These are phyloP conservation scores for Yamadazyma tumulicola DNA, from an alignment of 805 yeast species.

Conservation along the genomic window DNA sequence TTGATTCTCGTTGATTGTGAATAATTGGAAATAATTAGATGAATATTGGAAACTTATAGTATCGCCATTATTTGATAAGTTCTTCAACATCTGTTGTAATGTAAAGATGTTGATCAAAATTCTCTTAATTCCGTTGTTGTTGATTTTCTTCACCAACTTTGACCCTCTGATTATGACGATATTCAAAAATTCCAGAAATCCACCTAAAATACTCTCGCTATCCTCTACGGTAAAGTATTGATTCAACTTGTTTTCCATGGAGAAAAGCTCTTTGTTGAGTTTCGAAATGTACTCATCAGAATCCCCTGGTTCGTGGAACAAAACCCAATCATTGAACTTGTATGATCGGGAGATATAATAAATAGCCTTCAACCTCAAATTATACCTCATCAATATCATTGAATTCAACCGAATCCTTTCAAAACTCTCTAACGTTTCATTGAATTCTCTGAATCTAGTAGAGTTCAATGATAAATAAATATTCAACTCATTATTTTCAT, in stretches of 20 bases:
- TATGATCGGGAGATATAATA: constrained; percentile 51
- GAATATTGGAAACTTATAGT: constrained; percentile 50
- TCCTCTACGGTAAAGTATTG: constrained; percentile 31
- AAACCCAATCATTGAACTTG: constrained; percentile 48
- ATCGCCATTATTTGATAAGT: constrained; percentile 49
- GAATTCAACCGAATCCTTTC: constrained; percentile 34
- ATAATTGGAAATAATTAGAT: constrained; percentile 53
- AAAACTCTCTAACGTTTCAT: constrained; percentile 30
- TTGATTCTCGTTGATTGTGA: constrained; percentile 47
- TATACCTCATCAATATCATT: constrained; percentile 52
- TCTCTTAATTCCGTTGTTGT: constrained; percentile 56
- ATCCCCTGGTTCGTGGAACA: constrained; percentile 53
- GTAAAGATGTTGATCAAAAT: constrained; percentile 60
- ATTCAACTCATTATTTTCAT: constrained; percentile 11
- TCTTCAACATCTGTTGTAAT: constrained; percentile 65
- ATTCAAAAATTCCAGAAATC: constrained; percentile 52
- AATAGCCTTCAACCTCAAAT: constrained; percentile 50
- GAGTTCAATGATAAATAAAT: constrained; percentile 32
- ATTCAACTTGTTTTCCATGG: constrained; percentile 42
- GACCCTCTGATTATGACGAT: constrained; percentile 51
- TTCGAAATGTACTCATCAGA: constrained; percentile 52
- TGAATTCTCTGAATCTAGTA: constrained; percentile 31
- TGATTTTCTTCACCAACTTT: constrained; percentile 45
- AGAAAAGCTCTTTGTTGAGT: constrained; percentile 47
- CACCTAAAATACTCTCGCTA: constrained; percentile 33